Percentiles rank a stretch among this genome's conserved stretches.
Evolutionary conservation across 139 green algal genomes (phyloP).

Genomic region (Pleodorina starrii): DNA sequence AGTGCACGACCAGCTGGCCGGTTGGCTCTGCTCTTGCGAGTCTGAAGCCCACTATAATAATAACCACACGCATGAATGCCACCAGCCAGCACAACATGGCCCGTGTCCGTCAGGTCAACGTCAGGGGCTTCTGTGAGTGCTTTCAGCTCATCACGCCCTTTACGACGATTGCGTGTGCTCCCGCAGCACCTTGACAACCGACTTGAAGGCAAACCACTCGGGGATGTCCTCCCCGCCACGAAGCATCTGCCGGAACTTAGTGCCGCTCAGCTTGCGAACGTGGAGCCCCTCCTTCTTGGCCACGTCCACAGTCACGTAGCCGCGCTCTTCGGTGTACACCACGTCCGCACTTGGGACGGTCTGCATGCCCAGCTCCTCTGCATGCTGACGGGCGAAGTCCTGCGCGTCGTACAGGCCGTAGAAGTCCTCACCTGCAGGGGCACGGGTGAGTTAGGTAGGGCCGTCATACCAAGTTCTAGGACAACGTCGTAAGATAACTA

Average conservation of each 20-base stretch:
- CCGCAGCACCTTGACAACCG: constrained; percentile 80
- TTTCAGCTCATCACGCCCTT: background rate
- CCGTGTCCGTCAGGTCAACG: too few relatives aligned
- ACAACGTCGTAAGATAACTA: too few relatives aligned
- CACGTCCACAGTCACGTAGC: constrained; percentile 88
- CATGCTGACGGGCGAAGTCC: constrained; percentile 76
- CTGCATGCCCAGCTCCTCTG: constrained; percentile 87
- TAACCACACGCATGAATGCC: too few relatives aligned
- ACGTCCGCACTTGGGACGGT: constrained; percentile 88
- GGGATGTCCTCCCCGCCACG: constrained; percentile 92
- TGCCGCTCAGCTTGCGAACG: constrained; percentile 91
- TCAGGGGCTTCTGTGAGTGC: too few relatives aligned
- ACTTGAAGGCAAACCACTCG: constrained; percentile 98
- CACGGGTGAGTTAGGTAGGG: too few relatives aligned
- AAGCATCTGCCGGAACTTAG: constrained; percentile 96
- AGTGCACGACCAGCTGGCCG: too few relatives aligned
- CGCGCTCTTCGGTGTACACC: constrained; percentile 88
- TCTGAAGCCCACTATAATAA: background rate
- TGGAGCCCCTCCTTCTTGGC: constrained; percentile 82
- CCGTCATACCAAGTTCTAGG: too few relatives aligned
- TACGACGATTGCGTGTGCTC: constrained; percentile 57
- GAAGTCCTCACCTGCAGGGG: constrained; percentile 83
- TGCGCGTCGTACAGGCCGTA: constrained; percentile 92
- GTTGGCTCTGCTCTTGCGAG: too few relatives aligned
- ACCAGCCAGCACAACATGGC: too few relatives aligned